Base-by-base conservation (phyloP, 78 protist genomes). In the Thecamonas trahens region DNA sequence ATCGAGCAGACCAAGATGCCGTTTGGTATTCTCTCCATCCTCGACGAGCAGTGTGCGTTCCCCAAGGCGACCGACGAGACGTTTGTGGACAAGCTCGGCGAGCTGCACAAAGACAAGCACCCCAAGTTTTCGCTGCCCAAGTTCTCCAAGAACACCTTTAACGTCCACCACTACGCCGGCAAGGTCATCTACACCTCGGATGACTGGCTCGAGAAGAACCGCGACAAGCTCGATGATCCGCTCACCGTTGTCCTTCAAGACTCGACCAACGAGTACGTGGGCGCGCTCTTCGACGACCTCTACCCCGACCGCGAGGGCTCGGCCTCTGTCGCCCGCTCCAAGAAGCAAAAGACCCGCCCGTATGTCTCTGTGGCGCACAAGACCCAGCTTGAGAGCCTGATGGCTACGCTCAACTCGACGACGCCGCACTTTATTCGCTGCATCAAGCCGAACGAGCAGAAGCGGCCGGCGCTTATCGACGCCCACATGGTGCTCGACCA, bases 181-280 rank as follows among this genome's bases (percentile, higher is more conserved):
- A 60, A 84, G 70, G 74, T 82, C 28, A 8, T 15, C 32, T 91
- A 91, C 78, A 42, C 40, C 26, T 34, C 74, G 47, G 35, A 3
- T 5, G 90, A 79, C 68, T 94, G 85, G 81, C 62, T 88, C 38
- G 90, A 80, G 66, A 91, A 86, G 83, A 94, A 94, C 88, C 86
- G 85, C 64, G 96, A 93, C 74, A 40, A 86, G 38, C 69, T 87
- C 44, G 61, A 57, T 32, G 62, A 47, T 11, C 26, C 44, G 49
- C 29, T n/a, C n/a, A n/a, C n/a, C n/a, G n/a, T 58, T 50, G 88
- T 76, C 70, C 64, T 88, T 38, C 66, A 77, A 49, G 57, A 61
- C 39, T 62, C 70, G 67, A 70, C 74, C 79, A 76, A 73, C 59
- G 77, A 72, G 39, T 67, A 72, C 35, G 24, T 40, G 9, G 74